Base-by-base conservation (phyloP, 2,329 filamentous ascomycete species). In the Cryoendolithus antarcticus region DNA sequence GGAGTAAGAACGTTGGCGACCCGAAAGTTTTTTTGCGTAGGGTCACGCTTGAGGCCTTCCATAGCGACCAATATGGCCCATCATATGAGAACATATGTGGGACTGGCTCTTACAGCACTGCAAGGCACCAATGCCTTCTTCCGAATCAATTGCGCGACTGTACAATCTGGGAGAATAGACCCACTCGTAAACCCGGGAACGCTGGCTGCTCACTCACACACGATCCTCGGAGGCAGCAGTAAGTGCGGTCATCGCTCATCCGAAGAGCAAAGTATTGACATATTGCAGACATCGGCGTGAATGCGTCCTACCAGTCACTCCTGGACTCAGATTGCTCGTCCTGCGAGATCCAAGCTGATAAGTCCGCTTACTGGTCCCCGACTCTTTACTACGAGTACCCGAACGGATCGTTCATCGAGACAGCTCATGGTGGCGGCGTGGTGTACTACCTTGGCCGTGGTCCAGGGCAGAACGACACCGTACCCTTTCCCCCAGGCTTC, bases 401-500 rank as follows among this genome's bases (percentile, higher is more conserved):
- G 0, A 61, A 61, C 40, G 57, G 56, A 21, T 51, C 49, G 9
- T 57, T 59, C 40, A 45, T 53, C 37, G 55, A 61, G 34, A 82
- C 86, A 9, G 68, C 75, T 9, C 55, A 55, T 38, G 57, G 59
- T 52, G 84, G 84, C 57, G 77, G 78, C 70, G 62, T 82, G 44
- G 77, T 79, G 41, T 91, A 91, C 66, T 89, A 89, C 63, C 79
- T 63, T 40, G 59, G 46, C 33, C 55, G 52, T 21, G 44, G 45
- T 44, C 59, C 71, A 30, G 62, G 67, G 47, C 65, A 64, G 32
- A 74, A 75, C 48, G 70, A 78, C 45, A 80, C 85, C 48, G 66
- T 77, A 11, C 73, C 85, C 54, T 70, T 73, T 50, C 83, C 82
- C 5, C 56, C 70, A 19, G 80, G 79, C 10, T 70, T 89, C 47